phyloP scores from a whole-genome alignment of 1,139 yeast genomes.

The Yamadazyma sp. region DNA sequence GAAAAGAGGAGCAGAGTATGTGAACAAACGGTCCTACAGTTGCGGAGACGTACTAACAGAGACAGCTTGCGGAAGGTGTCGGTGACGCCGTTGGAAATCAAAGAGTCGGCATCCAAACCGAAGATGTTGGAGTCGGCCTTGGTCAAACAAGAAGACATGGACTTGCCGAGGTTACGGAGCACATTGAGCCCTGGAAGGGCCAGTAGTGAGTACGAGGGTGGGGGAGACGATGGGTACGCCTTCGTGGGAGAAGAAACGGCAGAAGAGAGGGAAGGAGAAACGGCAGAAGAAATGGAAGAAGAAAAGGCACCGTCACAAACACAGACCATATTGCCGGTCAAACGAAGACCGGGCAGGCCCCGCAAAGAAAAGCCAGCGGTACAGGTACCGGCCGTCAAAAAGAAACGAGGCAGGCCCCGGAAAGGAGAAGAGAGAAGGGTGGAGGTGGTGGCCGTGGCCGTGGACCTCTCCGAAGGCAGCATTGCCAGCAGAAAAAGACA shows the following conservation, averaged over 20 bases:
- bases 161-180: constrained; percentile 23
- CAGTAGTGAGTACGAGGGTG: not conserved
- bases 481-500: constrained; percentile 6
- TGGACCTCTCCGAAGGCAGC: constrained; percentile 7
- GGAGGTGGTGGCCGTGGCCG: not conserved
- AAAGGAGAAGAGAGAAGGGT: constrained; percentile 10
- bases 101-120: constrained; percentile 14
- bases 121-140: constrained; percentile 25
- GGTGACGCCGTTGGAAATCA: constrained; percentile 13
- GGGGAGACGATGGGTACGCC: not conserved
- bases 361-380: constrained; percentile 5
- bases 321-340: constrained; percentile 7
- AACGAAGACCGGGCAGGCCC: constrained; percentile 13
- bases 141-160: constrained; percentile 23
- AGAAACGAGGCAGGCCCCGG: constrained; percentile 18
- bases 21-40: constrained; percentile 6
- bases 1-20: constrained; percentile 46
- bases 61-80: constrained; percentile 13
- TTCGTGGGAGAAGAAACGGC: too few relatives aligned
- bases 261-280: not conserved
- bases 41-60: constrained; percentile 8
- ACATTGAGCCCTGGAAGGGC: not conserved
- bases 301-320: not conserved
- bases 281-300: not conserved
- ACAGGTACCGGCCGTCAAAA: constrained; percentile 6